Base-by-base conservation (phyloP, 2,329 filamentous ascomycete genomes). In the Byssochlamys sp. region DNA sequence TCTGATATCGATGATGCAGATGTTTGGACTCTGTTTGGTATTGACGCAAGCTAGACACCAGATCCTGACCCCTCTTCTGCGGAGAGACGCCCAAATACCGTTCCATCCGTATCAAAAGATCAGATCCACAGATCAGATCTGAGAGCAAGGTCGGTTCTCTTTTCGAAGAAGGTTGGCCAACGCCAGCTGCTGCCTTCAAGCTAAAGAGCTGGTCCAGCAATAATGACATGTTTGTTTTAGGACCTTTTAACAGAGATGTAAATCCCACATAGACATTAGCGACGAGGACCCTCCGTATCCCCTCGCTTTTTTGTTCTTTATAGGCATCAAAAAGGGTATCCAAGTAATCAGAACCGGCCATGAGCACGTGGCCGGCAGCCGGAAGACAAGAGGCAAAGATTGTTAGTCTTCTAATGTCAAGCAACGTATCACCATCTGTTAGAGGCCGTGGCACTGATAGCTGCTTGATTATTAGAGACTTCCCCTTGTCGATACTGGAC, bases 321-420 rank as follows among this genome's bases (percentile, higher is more conserved):
- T 77, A 77, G 29, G 68, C 67, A 59, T 77, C 75, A 55, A 68
- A 67, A 11, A 96, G 78, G 0, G 87, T 84, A 69, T 96, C 92
- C 24, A 96, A 73, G 64, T 94, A 92, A 72, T 96, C 92, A 54
- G 88, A 91, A 0, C 92, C 92, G 0, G 88, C 88, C 64, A 95
- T 82, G 65, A 96, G 86, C 63, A 89, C 78, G 5, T 76, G 71
- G 29, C 80, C 82, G 51, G 75, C 75, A 26, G 79, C 66, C 25
- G 74, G 72, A 57, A 76, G 67, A 27, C 67, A 62, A 27, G 71
- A 75, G 3, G 73, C 62, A 31, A 78, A 62, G 25, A 75, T 64
- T 10, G 74, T 77, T 57, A 78, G 63, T 7, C 66, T 60, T 33
- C 71, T 70, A 54, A 77, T 63, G 54, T 71, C 66, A 49, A 58